Evolutionary conservation across 2,329 filamentous ascomycete species (phyloP), one percentile per base, ranked within the genome.

Genomic region (Leptographium procerum): DNA sequence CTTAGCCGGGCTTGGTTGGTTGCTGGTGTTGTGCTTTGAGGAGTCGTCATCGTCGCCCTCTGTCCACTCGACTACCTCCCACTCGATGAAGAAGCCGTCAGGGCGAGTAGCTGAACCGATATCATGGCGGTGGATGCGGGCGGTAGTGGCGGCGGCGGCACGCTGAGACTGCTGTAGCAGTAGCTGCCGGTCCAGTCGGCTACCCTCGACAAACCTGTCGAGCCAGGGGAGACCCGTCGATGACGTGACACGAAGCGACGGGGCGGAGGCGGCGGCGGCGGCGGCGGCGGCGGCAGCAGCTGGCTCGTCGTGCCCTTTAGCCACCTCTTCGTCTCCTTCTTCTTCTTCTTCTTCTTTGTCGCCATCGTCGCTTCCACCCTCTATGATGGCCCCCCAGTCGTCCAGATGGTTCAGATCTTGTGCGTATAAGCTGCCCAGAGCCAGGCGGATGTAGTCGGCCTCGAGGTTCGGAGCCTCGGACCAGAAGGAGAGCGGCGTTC

Each of bases 401-500:
- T 91, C 87, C 40, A 96, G 72, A 64, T 84, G 78, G 28, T 80
- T 79, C 56, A 95, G 75, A 67, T 94, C 88, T 58, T 88, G 83
- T 7, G 80, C 79, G 43, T 82, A 69, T 57, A 96, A 75, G 64
- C 86, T 92, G 6, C 89, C 89, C n/a, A 96, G 75, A 0, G 90
- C 88, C 59, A 96, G 75, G 60, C 84, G 85, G 73, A 96, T 90
- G 68, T 82, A 92, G 9, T 91, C 84, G 14, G 86, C 86, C 68
- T 94, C 88, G 56, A 77, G 77, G 1, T 71, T 74, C 0, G 88
- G 87, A 28, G 82, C 72, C 70, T 95, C 91, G 52, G 84, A 86
- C 90, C 90, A 96, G 65, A 86, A 89, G 0, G 86, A 87, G 57
- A 96, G 75, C 14, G 88, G 87, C 0, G 91, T 95, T 56, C 91